Evolutionary conservation across 2,329 filamentous ascomycete species (phyloP), one percentile per base, ranked within the genome.

Genomic region (Juglanconis oblonga): DNA sequence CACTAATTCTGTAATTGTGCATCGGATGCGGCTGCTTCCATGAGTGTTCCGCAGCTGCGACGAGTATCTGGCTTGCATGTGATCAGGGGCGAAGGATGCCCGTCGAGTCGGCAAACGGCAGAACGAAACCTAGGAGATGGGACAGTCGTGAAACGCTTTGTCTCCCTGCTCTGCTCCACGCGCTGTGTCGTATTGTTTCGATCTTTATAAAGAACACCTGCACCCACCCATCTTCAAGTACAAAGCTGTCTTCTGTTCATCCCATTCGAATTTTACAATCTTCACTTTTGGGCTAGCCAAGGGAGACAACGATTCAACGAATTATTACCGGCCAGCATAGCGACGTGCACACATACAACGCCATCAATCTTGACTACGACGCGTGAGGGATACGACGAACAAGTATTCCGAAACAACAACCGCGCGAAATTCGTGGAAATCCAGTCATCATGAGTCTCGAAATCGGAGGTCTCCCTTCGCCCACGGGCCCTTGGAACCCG

Each of bases 141-240:
- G 54, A 61, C 58, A 61, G 52, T 48, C 49, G 42, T 61, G 58
- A 61, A 61, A 61, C 58, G 55, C 54, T 48, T 57, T 45, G 42
- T 58, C 44, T 53, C 48, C 38, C 10, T 42, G 5, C 38, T 14
- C n/a, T 42, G 38, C 38, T 14, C n/a, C 38, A 38, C 7, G 36
- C 36, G 36, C 8, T 38, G 36, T 13, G n/a, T 42, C 38, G 38
- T 13, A 42, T 42, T 42, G 38, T 42, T 42, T 42, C 4, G 5
- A 42, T 14, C 38, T 42, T 42, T 14, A 42, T 13, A 13, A 13
- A 42, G 24, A 24, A 24, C 24, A 24, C 24, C 24, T 24, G 24
- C 24, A 24, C 24, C 24, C 24, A 2, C 24, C 24, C 24, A 24
- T 42, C n/a, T 14, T 14, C 5, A 42, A 3, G 1, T 13, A 13